phyloP scores from a whole-genome alignment of 202 grass and related monocot genomes.

The Miscanthus sacchariflorus region DNA sequence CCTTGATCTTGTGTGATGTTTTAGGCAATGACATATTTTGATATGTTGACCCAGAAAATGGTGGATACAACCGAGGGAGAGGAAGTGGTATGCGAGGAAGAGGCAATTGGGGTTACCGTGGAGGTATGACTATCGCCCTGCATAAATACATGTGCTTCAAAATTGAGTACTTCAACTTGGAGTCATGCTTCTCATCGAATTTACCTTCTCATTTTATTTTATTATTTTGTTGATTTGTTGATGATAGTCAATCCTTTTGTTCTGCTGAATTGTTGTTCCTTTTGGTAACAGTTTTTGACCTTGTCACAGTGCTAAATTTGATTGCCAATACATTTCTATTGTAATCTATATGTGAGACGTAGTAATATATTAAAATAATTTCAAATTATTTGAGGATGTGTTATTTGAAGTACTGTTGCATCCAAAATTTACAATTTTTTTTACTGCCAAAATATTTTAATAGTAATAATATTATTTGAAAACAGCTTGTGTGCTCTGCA shows the following conservation, averaged over 20 bases:
- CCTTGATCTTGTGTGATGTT: conserved; percentile 5
- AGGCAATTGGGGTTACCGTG: conserved; percentile 79
- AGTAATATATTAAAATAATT: background rate
- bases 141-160: background rate
- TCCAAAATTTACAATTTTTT: background rate
- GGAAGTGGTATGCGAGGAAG: conserved; percentile 84
- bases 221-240: background rate
- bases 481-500: background rate
- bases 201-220: background rate
- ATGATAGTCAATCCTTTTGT: background rate
- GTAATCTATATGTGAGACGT: background rate
- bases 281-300: background rate
- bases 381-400: background rate
- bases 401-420: background rate
- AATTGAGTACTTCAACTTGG: background rate
- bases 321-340: background rate
- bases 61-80: conserved; percentile 85
- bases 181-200: background rate
- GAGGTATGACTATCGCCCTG: conserved; percentile 42
- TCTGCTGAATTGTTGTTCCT: background rate
- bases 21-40: conserved; percentile 21
- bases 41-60: conserved; percentile 69
- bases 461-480: background rate
- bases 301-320: background rate
- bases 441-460: background rate